Percentiles rank a stretch among this genome's conserved stretches.
phyloP scores from a whole-genome alignment of 257 asterid genomes.

The Craterostigma plantagineum region DNA sequence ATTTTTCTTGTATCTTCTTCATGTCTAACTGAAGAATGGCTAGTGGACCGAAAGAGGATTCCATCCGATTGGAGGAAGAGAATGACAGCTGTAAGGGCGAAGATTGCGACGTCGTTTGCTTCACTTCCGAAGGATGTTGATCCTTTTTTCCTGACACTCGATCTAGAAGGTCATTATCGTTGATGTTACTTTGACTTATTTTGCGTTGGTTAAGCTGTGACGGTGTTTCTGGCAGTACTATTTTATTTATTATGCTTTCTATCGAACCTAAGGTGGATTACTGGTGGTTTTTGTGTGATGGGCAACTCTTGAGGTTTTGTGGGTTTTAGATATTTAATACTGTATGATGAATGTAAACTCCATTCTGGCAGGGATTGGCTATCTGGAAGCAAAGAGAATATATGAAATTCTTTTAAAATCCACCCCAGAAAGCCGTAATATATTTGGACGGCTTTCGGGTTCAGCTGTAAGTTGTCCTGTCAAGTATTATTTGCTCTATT shows the following conservation, averaged over 20 bases:
- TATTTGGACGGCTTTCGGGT: slow-evolving; percentile 98
- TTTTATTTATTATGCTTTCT: too few relatives aligned
- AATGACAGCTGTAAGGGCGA: slow-evolving; percentile 59
- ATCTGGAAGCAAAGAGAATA: slow-evolving; percentile 61
- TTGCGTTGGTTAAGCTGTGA: not conserved
- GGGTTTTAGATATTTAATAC: slow-evolving; percentile 1
- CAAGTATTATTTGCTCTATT: slow-evolving; percentile 4
- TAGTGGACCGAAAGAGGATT: slow-evolving; percentile 89
- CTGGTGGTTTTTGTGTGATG: not conserved
- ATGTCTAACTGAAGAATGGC: slow-evolving; percentile 56
- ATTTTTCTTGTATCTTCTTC: not conserved
- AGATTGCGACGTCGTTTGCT: slow-evolving; percentile 53
- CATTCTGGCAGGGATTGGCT: slow-evolving; percentile 46
- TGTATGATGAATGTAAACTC: not conserved
- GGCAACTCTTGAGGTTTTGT: not conserved
- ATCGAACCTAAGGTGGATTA: too few relatives aligned
- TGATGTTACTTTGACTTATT: not conserved
- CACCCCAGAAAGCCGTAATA: slow-evolving; percentile 84
- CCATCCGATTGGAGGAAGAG: slow-evolving; percentile 87
- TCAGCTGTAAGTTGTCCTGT: slow-evolving; percentile 71
- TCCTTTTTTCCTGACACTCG: slow-evolving; percentile 67
- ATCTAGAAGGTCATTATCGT: slow-evolving; percentile 80
- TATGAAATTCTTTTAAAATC: slow-evolving; percentile 69
- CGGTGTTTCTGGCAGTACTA: too few relatives aligned
- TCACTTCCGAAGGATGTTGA: slow-evolving; percentile 67